Percentiles rank a stretch among this genome's conserved stretches.
Evolutionary conservation across 495 filamentous ascomycete species (phyloP).

Genomic region (Trichoderma virens): DNA sequence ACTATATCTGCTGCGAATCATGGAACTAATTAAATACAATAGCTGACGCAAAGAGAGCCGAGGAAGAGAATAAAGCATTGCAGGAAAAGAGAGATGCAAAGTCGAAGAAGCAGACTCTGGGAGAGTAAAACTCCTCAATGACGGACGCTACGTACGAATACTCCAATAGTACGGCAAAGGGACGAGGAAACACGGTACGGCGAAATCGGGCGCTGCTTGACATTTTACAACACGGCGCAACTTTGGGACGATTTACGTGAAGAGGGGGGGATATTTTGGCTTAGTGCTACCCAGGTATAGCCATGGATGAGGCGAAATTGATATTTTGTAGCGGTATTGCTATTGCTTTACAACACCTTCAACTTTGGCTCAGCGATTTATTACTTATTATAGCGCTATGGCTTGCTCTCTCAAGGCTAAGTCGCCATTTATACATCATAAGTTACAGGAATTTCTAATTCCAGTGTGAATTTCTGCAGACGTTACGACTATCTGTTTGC

Average conservation of each 20-base stretch:
- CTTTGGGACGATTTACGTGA: not conserved
- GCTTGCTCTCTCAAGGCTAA: not conserved
- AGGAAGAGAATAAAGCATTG: not conserved
- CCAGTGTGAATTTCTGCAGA: too few relatives aligned
- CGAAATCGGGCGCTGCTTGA: not conserved
- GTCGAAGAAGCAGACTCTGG: not conserved
- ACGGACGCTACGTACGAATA: not conserved
- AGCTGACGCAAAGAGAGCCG: not conserved
- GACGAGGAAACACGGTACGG: not conserved
- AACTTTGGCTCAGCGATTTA: not conserved
- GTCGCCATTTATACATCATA: not conserved
- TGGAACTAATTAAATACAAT: not conserved
- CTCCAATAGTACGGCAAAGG: not conserved
- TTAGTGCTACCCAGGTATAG: too few relatives aligned
- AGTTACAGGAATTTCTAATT: too few relatives aligned
- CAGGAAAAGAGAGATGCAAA: not conserved
- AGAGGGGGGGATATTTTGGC: not conserved
- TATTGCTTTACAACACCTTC: not conserved
- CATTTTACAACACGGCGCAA: constrained; percentile 1
- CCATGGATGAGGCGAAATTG: not conserved
- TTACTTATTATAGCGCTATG: not conserved
- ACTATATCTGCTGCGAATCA: not conserved
- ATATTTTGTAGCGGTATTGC: not conserved
- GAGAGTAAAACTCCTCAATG: not conserved
- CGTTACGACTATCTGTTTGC: too few relatives aligned